phyloP scores from a whole-genome alignment of 768 basidiomycete genomes.

The Amanita muscaria region DNA sequence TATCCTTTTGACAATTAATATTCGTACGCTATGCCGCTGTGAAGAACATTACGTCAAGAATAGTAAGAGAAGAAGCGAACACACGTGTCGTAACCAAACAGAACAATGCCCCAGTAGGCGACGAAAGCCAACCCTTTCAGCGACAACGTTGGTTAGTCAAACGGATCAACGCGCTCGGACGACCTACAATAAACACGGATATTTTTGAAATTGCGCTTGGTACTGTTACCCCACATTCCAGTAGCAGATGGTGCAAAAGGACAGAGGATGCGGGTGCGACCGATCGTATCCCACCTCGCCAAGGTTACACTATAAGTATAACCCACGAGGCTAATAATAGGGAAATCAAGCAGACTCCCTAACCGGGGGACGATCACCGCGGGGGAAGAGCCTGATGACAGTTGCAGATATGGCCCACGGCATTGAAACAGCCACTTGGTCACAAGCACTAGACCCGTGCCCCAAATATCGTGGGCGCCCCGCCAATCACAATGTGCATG shows the following conservation, averaged over 20 bases:
- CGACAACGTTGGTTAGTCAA: neutral
- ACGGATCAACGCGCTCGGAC: neutral
- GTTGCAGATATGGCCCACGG: too few species aligned
- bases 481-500: too few species aligned
- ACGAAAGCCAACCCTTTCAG: slow-evolving; percentile 59
- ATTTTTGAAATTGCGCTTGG: slow-evolving; percentile 27
- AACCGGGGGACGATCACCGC: too few species aligned
- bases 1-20: too few species aligned
- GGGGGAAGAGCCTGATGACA: too few species aligned
- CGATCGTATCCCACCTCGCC: neutral
- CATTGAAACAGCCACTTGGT: too few species aligned
- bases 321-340: too few species aligned
- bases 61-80: slow-evolving; percentile 26
- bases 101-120: slow-evolving; percentile 71
- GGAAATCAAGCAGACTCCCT: too few species aligned
- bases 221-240: neutral
- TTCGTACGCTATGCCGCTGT: slow-evolving; percentile 2
- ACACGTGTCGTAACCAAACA: slow-evolving; percentile 76
- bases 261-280: neutral
- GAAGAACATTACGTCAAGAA: too few species aligned
- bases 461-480: too few species aligned
- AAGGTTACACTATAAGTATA: neutral
- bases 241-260: neutral
- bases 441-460: too few species aligned
- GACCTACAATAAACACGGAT: slow-evolving; percentile 58